Conservation (phyloP, 768 basidiomycete species). For the Lentinus brumalis region DNA sequence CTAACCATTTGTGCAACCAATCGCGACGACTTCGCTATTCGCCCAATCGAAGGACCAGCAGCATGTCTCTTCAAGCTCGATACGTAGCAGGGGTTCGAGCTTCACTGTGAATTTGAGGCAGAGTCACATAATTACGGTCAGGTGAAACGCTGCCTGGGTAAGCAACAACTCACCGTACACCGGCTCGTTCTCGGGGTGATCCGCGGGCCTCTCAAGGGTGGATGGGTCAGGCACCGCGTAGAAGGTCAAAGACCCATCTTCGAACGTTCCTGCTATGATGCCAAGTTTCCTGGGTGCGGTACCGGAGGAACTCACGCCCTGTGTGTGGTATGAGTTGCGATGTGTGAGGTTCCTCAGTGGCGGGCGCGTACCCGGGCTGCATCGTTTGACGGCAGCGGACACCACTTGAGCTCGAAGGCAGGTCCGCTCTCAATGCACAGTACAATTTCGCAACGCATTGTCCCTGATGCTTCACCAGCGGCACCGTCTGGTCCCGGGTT, state of each 20-base stretch:
- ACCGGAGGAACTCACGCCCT: background rate
- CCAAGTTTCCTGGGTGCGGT: constrained; percentile 63
- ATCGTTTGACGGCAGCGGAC: constrained; percentile 85
- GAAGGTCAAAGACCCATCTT: constrained; percentile 82
- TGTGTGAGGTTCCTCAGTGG: background rate
- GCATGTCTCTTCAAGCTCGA: constrained; percentile 75
- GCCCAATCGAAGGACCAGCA: constrained; percentile 90
- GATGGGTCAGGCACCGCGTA: constrained; percentile 80
- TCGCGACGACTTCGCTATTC: constrained; percentile 78
- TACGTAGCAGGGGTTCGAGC: constrained; percentile 65
- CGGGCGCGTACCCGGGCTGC: constrained; percentile 39
- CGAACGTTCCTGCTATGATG: constrained; percentile 80
- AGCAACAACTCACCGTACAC: constrained; percentile 50
- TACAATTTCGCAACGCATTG: constrained; percentile 78
- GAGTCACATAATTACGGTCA: background rate
- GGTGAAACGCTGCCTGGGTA: too few relatives aligned
- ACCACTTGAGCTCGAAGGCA: constrained; percentile 87
- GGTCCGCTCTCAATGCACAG: constrained; percentile 83
- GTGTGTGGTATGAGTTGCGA: background rate
- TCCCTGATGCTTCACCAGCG: constrained; percentile 40
- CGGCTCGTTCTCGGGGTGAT: constrained; percentile 29
- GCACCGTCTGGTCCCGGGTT: background rate
- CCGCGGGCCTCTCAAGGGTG: constrained; percentile 36
- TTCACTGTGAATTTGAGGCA: constrained; percentile 44
- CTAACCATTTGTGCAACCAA: constrained; percentile 83